A percentile compares a stretch with the other conserved stretches of the same genome.
Conservation (phyloP, 441 rosid genomes). For the Erodium texanum region DNA sequence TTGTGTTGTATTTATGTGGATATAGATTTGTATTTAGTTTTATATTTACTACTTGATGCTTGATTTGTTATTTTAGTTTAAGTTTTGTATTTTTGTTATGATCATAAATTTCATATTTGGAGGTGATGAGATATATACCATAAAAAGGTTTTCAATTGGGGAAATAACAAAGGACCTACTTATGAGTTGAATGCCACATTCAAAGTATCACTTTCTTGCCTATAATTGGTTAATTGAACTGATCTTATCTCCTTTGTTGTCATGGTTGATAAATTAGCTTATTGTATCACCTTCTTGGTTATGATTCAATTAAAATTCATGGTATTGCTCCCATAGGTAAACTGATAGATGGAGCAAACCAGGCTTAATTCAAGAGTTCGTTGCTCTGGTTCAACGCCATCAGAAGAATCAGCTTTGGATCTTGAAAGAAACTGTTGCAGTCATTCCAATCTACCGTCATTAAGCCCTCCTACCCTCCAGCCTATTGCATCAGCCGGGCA, state of each 20-base stretch:
- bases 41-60: no score
- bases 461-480: constrained; percentile 61
- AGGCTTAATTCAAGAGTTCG: constrained; percentile 54
- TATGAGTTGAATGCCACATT: no score
- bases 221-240: neutral
- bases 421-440: constrained; percentile 59
- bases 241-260: neutral
- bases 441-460: constrained; percentile 44
- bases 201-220: no score
- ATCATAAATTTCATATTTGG: neutral
- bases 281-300: neutral
- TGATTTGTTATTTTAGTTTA: no score
- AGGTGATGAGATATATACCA: neutral
- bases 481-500: constrained; percentile 72
- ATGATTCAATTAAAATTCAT: neutral
- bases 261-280: neutral
- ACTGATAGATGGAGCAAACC: constrained; percentile 58
- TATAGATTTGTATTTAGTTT: no score
- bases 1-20: no score
- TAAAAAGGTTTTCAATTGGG: neutral
- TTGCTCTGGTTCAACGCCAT: constrained; percentile 58
- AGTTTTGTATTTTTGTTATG: neutral
- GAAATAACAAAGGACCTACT: neutral
- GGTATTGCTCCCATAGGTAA: constrained; percentile 22
- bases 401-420: constrained; percentile 78